These are phyloP conservation scores for Colletotrichum cereale DNA, from an alignment of 2,329 filamentous ascomycete genomes.

Conservation along the genomic window DNA sequence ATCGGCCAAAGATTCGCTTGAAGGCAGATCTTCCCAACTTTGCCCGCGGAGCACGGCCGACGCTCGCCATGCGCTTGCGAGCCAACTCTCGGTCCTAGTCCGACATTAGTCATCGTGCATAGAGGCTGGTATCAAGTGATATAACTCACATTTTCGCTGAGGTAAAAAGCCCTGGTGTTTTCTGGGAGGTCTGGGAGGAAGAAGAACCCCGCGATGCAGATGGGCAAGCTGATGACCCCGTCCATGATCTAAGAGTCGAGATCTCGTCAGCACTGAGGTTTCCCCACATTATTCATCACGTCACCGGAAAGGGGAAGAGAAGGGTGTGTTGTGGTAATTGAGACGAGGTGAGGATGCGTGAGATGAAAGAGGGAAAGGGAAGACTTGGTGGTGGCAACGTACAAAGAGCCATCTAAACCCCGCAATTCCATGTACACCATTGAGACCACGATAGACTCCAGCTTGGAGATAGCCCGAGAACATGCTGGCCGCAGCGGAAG, in stretches of 20 bases:
- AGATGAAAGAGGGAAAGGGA: too few relatives aligned
- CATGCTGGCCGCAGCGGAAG: constrained; percentile 65
- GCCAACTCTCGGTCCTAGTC: constrained; percentile 21
- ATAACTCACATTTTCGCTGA: constrained; percentile 39
- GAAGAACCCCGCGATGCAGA: constrained; percentile 55
- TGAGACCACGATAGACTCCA: constrained; percentile 63
- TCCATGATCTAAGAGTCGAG: constrained; percentile 51
- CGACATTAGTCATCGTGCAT: not conserved
- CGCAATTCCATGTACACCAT: constrained; percentile 57
- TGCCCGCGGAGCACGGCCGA: constrained; percentile 66
- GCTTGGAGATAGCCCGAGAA: constrained; percentile 69
- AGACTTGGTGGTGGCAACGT: too few relatives aligned
- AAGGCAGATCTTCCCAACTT: constrained; percentile 56
- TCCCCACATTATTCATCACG: constrained; percentile 14
- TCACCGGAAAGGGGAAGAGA: not conserved
- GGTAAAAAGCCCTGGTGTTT: constrained; percentile 47
- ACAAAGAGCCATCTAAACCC: constrained; percentile 56
- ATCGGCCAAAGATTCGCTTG: constrained; percentile 41
- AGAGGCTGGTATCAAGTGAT: accelerated
- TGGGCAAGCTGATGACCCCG: constrained; percentile 56
- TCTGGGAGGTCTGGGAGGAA: constrained; percentile 51
- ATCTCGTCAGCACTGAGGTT: not conserved
- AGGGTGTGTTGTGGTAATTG: too few relatives aligned
- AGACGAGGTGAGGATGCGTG: too few relatives aligned
- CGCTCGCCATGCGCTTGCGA: constrained; percentile 42